Percentiles rank a stretch among this genome's conserved stretches.
phyloP scores from a whole-genome alignment of 2,329 filamentous ascomycete genomes.

The Mycosphaerella arachidis region DNA sequence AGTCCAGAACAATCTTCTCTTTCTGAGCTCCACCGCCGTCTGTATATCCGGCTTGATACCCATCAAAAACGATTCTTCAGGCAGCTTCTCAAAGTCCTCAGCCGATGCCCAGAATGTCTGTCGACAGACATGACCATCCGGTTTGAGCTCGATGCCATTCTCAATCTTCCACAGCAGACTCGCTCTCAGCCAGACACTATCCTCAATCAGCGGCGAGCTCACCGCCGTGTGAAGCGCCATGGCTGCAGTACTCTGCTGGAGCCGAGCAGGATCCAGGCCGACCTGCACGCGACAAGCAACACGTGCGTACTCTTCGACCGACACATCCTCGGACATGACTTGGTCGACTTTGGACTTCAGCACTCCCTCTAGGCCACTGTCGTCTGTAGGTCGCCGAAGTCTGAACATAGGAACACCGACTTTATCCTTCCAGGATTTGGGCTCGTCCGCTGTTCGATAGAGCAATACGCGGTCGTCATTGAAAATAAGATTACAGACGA shows the following conservation, averaged over 20 bases:
- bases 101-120: conserved; percentile 12
- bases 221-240: conserved; percentile 15
- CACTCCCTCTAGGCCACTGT: conserved; percentile 10
- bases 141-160: conserved; percentile 6
- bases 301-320: conserved; percentile 13
- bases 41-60: conserved; percentile 14
- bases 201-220: conserved; percentile 9
- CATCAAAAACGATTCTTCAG: conserved; percentile 10
- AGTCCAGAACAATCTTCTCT: not conserved
- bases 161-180: conserved; percentile 14
- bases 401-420: conserved; percentile 13
- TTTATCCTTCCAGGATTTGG: conserved; percentile 12
- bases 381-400: conserved; percentile 4
- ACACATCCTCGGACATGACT: conserved; percentile 11
- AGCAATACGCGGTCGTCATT: conserved; percentile 16
- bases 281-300: conserved; percentile 14
- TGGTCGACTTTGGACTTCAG: conserved; percentile 13
- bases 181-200: conserved; percentile 16
- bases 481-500: conserved; percentile 16
- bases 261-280: conserved; percentile 13
- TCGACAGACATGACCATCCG: conserved; percentile 7
- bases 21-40: conserved; percentile 11
- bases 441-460: conserved; percentile 5
- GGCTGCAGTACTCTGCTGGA: conserved; percentile 11
- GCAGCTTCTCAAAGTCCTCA: conserved; percentile 9